Percentiles rank a stretch among this genome's conserved stretches.
These are phyloP conservation scores for Cladochytrium replicatum DNA, from an alignment of 192 early-diverging fungal genomes.

Conservation along the genomic window DNA sequence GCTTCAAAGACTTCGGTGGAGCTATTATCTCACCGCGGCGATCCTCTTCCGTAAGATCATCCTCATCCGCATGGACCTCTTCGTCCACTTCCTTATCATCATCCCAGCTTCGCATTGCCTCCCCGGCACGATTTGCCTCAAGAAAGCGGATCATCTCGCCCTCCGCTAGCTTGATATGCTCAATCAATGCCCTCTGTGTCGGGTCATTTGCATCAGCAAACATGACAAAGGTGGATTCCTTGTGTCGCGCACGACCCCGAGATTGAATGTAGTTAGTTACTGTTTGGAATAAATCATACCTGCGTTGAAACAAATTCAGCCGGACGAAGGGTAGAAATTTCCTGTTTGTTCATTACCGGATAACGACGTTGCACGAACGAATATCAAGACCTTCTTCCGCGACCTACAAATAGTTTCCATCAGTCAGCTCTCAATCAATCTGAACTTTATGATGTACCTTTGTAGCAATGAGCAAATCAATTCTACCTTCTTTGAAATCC, in stretches of 20 bases:
- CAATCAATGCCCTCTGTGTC: constrained; percentile 21
- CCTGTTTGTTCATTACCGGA: constrained; percentile 44
- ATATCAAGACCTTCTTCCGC: constrained; percentile 95
- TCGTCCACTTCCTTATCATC: constrained; percentile 19
- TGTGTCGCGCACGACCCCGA: constrained; percentile 72
- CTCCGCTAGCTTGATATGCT: constrained; percentile 35
- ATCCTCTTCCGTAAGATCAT: constrained; percentile 29
- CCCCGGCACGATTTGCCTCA: constrained; percentile 9
- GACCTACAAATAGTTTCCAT: constrained; percentile 31
- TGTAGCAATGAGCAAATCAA: constrained; percentile 81
- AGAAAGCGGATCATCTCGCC: constrained; percentile 29
- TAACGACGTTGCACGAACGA: constrained; percentile 78
- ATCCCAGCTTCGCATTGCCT: constrained; percentile 7
- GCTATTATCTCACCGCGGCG: too few relatives aligned
- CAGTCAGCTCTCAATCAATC: not conserved
- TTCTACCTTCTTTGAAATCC: constrained; percentile 51
- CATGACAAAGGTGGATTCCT: constrained; percentile 61
- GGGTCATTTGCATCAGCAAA: constrained; percentile 40
- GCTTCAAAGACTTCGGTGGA: constrained; percentile 24
- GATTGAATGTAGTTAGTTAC: constrained; percentile 78
- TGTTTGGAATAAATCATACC: constrained; percentile 65
- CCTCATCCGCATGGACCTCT: constrained; percentile 7
- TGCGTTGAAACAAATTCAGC: constrained; percentile 25
- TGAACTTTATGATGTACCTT: constrained; percentile 24
- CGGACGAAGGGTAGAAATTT: not conserved